Evolutionary conservation across 805 yeast species (phyloP), one percentile per base, ranked within the genome.

Genomic region (Cephaloascus albidus): DNA sequence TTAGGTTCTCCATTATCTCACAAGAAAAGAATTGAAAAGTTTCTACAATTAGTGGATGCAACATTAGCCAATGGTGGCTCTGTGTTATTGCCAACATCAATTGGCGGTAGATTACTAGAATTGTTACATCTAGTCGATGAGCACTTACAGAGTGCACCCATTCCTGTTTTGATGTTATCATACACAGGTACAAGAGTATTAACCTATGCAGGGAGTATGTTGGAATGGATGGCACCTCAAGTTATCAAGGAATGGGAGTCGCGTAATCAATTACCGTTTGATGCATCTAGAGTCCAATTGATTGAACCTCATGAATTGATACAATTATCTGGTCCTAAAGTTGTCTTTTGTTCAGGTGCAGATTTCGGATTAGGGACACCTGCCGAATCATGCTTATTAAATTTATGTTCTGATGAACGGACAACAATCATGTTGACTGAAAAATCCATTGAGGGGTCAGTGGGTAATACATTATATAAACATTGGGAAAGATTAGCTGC

Each of bases 141-240:
- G 20, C 82, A 75, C 50, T 62, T 85, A 44, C 62, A 62, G 45
- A 70, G 72, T 31, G 65, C 70, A 20, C 73, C 78, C 10, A 72
- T 80, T 10, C 96, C 96, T 0, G 78, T 93, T 8, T 64, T 85
- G 27, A 69, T 87, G 41, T 61, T 85, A n/a, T 78, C 95, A 3
- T 80, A 78, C 49, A 79, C 88, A 0, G 94, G 93, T 19, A 76
- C 87, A 3, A 78, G 90, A 51, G 71, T 82, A 3, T 58, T 93
- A 41, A 73, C 82, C 19, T 86, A 84, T 53, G 96, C 97, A 0
- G 76, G 86, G 12, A 83, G 88, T 40, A 84, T 93, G 81, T 61
- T 90, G 20, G 98, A 93, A 62, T 93, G 97, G 97, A 83, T 93
- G 88, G 79, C 95, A 0, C 75, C 90, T 0, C 72, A 81, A n/a